These are phyloP conservation scores for Xylaria sp. DNA, from an alignment of 2,329 filamentous ascomycete genomes.

Conservation along the genomic window DNA sequence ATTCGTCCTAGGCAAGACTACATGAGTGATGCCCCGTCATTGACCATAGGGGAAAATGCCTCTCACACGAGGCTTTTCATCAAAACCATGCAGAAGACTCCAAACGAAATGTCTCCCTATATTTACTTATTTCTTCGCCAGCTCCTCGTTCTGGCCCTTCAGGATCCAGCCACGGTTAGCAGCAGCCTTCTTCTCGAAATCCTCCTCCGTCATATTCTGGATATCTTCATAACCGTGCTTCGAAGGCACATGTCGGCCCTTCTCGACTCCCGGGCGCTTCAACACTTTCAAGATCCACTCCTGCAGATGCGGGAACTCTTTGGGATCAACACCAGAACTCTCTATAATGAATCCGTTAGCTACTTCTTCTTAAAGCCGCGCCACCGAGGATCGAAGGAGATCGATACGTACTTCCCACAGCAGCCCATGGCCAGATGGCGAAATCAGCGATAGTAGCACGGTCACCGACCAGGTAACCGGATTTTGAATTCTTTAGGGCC, in stretches of 20 bases:
- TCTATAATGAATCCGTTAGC: conserved; percentile 47
- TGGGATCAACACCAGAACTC: conserved; percentile 75
- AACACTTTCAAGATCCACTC: conserved; percentile 80
- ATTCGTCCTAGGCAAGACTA: neutral
- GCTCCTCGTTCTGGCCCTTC: conserved; percentile 74
- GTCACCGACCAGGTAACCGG: conserved; percentile 73
- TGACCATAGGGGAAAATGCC: neutral
- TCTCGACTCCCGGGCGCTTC: conserved; percentile 76
- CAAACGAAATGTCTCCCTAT: neutral
- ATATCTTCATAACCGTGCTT: conserved; percentile 69
- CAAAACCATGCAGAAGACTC: neutral
- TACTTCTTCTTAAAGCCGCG: neutral
- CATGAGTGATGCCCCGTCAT: neutral
- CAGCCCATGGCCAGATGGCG: conserved; percentile 82
- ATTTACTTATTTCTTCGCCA: conserved; percentile 55
- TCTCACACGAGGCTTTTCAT: neutral
- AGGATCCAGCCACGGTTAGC: conserved; percentile 72
- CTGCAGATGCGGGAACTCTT: conserved; percentile 79
- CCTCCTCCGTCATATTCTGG: conserved; percentile 58
- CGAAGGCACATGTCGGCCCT: conserved; percentile 77
- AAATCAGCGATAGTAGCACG: conserved; percentile 82
- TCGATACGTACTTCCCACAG: conserved; percentile 57
- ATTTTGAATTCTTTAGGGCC: conserved; percentile 69
- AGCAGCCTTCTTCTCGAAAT: conserved; percentile 67
- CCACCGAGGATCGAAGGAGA: neutral